phyloP scores from a whole-genome alignment of 116 monocot species.

The Zostera marina region DNA sequence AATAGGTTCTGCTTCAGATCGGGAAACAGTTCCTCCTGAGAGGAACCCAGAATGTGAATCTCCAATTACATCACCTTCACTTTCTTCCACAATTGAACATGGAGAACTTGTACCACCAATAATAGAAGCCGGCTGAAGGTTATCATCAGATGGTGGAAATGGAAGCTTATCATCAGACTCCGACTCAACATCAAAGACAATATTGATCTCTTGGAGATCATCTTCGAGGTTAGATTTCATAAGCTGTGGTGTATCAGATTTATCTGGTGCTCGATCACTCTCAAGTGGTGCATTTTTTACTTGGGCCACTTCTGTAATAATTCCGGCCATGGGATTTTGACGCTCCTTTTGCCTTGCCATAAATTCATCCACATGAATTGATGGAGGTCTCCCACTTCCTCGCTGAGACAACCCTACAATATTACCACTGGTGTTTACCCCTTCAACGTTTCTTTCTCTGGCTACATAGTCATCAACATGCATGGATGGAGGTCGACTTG shows the following conservation, averaged over 20 bases:
- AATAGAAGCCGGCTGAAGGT: slow-evolving; percentile 46
- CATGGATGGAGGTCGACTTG: slow-evolving; percentile 98
- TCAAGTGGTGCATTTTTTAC: slow-evolving; percentile 21
- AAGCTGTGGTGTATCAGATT: slow-evolving; percentile 37
- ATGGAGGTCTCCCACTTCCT: slow-evolving; percentile 89
- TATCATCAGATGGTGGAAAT: slow-evolving; percentile 88
- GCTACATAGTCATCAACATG: slow-evolving; percentile 99
- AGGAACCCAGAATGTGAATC: slow-evolving; percentile 17
- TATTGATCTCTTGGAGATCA: slow-evolving; percentile 79
- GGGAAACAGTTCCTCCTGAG: slow-evolving; percentile 11
- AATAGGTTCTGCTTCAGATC: slow-evolving; percentile 7
- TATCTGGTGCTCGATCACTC: slow-evolving; percentile 24
- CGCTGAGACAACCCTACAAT: slow-evolving; percentile 47
- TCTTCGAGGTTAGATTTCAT: slow-evolving; percentile 67
- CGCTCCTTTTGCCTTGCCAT: slow-evolving; percentile 93
- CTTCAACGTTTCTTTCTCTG: slow-evolving; percentile 90
- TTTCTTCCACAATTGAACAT: slow-evolving; percentile 58
- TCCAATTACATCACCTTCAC: slow-evolving; percentile 51
- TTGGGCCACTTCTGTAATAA: slow-evolving; percentile 38
- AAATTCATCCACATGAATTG: slow-evolving; percentile 99
- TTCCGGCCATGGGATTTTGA: slow-evolving; percentile 40
- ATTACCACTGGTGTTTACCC: slow-evolving; percentile 39
- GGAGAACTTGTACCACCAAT: slow-evolving; percentile 60
- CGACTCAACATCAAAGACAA: slow-evolving; percentile 88
- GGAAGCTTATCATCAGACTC: slow-evolving; percentile 81